Evolutionary conservation across 495 filamentous ascomycete species (phyloP), one percentile per base, ranked within the genome.

Genomic region (Sporormia fimetaria): DNA sequence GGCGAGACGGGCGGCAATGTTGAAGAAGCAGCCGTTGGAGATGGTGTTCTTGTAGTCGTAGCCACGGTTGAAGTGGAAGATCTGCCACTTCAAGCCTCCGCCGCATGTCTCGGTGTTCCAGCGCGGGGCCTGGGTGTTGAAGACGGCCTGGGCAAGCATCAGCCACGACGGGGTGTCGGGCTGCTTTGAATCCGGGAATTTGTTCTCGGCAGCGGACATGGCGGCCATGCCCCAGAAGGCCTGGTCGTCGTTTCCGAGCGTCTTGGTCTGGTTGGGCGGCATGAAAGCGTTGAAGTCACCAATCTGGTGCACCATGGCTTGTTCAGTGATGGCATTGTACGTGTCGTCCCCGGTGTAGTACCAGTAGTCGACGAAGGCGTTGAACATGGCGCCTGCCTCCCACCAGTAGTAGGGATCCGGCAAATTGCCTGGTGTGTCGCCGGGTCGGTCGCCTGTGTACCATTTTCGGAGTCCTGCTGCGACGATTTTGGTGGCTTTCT

Each of bases 11-110:
- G 82, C 69, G n/a, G 79, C 76, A n/a, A 90, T 63, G 56, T 87
- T 83, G 60, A 88, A 85, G 50, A 90, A 75, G 44, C 74, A 75
- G 4, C 80, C 83, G 57, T 85, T 85, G 25, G 80, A 78, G 33
- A 85, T 77, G 21, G 74, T 70, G 63, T 88, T 87, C 57, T 87
- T 86, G 62, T 80, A 86, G 47, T 74, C 70, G 59, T 81, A 92
- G 7, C 87, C 87, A 17, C 65, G 75, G 63, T 87, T 83, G 61
- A 82, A 87, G 6, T 72, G 67, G 60, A 75, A 84, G 43, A 92
- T 80, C 63, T 93, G 85, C 87, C 87, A 93, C 40, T 78, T 68
- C 35, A 93, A 62, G 2, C 87, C 87, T 29, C 87, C 87, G 29
- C 69, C 67, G 57, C 87, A 94, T 1, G 66, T 71, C 1, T 50